phyloP scores from a whole-genome alignment of 2,329 filamentous ascomycete genomes.

The Ophiocordyceps camponoti-leonardi region DNA sequence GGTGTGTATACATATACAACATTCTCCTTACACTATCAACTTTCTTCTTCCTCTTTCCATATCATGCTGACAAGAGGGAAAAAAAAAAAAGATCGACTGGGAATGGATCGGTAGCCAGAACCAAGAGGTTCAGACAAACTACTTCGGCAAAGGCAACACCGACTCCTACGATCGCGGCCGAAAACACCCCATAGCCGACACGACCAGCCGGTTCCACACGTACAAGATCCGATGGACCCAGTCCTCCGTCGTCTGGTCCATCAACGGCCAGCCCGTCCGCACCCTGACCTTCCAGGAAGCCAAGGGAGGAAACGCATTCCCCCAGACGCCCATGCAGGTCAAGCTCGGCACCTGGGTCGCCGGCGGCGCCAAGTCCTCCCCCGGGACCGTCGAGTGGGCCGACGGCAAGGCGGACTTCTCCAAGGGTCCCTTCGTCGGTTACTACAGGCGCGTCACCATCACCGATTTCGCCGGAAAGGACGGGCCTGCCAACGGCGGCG shows the following conservation, averaged over 20 bases:
- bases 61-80: not conserved
- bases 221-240: slow-evolving; percentile 54
- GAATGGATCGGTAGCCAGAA: slow-evolving; percentile 70
- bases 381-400: slow-evolving; percentile 57
- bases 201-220: slow-evolving; percentile 36
- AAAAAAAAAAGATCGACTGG: slow-evolving; percentile 65
- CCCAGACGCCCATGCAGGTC: slow-evolving; percentile 58
- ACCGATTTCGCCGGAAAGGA: slow-evolving; percentile 35
- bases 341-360: slow-evolving; percentile 53
- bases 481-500: slow-evolving; percentile 18
- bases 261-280: slow-evolving; percentile 45
- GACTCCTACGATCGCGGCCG: slow-evolving; percentile 53
- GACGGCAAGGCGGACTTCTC: slow-evolving; percentile 40
- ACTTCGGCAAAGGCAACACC: slow-evolving; percentile 60
- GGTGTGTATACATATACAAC: slow-evolving; percentile 5
- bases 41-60: not conserved
- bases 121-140: slow-evolving; percentile 65
- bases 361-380: slow-evolving; percentile 36
- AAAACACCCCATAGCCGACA: slow-evolving; percentile 38
- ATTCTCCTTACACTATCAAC: too few species aligned
- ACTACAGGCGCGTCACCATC: slow-evolving; percentile 39
- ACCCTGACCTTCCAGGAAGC: slow-evolving; percentile 43
- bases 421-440: slow-evolving; percentile 33
- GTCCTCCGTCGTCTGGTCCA: slow-evolving; percentile 43
- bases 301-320: slow-evolving; percentile 39